Conservation (phyloP, 2,329 filamentous ascomycete genomes). For the Beauveria bassiana region DNA sequence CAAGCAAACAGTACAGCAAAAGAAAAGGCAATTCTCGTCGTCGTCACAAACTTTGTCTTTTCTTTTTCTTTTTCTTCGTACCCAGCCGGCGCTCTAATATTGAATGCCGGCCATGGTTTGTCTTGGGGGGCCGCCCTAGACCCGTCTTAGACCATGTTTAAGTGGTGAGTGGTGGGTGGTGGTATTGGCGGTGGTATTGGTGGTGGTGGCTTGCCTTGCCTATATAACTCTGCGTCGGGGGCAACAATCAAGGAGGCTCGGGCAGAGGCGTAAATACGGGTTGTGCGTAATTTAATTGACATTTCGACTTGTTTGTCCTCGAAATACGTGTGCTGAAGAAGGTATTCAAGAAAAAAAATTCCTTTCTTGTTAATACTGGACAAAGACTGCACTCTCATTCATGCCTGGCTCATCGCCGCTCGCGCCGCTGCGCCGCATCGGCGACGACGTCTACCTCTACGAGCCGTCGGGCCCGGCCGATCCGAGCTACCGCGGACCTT, state of each 20-base stretch:
- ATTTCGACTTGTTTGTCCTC: no score
- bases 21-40: neutral
- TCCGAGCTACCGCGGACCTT: neutral
- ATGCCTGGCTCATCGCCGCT: constrained; percentile 1
- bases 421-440: constrained; percentile 2
- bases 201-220: neutral
- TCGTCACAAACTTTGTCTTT: neutral
- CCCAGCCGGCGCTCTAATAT: no score
- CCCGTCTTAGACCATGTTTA: constrained; percentile 6
- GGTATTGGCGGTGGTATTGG: neutral
- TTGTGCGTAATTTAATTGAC: no score
- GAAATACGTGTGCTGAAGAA: no score
- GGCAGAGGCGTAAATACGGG: no score
- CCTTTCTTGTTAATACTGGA: no score
- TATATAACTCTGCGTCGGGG: neutral
- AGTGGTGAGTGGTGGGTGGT: neutral
- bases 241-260: no score
- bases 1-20: neutral
- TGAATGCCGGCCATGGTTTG: neutral
- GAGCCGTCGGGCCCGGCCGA: constrained; percentile 1
- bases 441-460: constrained; percentile 9
- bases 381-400: neutral
- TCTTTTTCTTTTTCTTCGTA: neutral
- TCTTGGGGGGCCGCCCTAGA: neutral
- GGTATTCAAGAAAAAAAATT: no score